Percentiles rank a stretch among this genome's conserved stretches.
Evolutionary conservation across 2,329 filamentous ascomycete genomes (phyloP).

Genomic region (Aspergillus spinulosporus): DNA sequence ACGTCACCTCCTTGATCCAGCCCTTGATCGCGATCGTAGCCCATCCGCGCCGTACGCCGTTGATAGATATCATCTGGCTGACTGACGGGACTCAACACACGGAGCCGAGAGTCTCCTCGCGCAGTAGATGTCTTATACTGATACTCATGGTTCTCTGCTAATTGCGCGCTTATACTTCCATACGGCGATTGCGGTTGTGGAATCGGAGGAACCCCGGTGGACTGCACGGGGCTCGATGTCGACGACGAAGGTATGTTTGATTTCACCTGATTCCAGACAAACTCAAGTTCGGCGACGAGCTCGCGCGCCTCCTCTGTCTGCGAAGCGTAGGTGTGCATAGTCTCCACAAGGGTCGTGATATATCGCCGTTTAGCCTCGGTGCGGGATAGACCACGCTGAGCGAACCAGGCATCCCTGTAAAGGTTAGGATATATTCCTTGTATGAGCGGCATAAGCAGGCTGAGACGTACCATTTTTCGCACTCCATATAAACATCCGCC

Average conservation of each 20-base stretch:
- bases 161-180: conserved; percentile 37
- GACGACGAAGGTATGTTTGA: conserved; percentile 68
- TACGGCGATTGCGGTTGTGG: conserved; percentile 36
- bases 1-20: conserved; percentile 25
- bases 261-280: conserved; percentile 98
- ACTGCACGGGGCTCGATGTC: conserved; percentile 29
- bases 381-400: conserved; percentile 75
- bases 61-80: conserved; percentile 68
- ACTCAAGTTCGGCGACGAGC: conserved; percentile 91
- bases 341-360: conserved; percentile 90
- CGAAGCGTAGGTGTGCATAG: conserved; percentile 92
- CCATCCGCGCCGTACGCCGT: conserved; percentile 31
- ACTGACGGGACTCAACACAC: conserved; percentile 80
- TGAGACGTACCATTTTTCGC: conserved; percentile 63
- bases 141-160: conserved; percentile 40
- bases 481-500: conserved; percentile 55
- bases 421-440: background rate
- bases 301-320: conserved; percentile 78
- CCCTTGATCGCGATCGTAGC: conserved; percentile 34
- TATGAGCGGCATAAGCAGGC: background rate
- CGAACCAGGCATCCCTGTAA: conserved; percentile 84
- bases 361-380: conserved; percentile 95
- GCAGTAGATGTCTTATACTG: conserved; percentile 50
- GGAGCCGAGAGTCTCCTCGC: conserved; percentile 54
- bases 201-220: conserved; percentile 31